Conservation (phyloP, 2,329 filamentous ascomycete genomes). For the Fusarium armeniacum region DNA sequence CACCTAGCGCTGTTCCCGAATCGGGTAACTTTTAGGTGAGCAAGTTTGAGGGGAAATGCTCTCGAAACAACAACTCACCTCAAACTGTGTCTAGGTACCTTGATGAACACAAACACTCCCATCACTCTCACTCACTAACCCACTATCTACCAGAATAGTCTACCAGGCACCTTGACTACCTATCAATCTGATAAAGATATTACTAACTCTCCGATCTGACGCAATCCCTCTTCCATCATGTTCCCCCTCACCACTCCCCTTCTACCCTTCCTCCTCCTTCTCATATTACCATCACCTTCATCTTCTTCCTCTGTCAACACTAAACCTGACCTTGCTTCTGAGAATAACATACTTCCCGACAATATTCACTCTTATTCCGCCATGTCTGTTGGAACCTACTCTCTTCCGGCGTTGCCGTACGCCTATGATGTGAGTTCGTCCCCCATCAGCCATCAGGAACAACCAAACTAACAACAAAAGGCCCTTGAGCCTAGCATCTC, state of each 20-base stretch:
- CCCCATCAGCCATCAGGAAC: background rate
- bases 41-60: conserved; percentile 49
- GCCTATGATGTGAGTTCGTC: conserved; percentile 73
- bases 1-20: conserved; percentile 44
- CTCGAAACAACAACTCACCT: conserved; percentile 23
- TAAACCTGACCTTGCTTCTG: conserved; percentile 13
- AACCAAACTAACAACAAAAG: conserved; percentile 55
- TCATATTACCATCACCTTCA: conserved; percentile 7
- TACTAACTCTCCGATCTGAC: conserved; percentile 34
- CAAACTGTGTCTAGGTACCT: conserved; percentile 27
- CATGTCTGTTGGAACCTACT: conserved; percentile 64
- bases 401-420: conserved; percentile 76
- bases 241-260: conserved; percentile 30
- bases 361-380: conserved; percentile 14
- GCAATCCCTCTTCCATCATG: conserved; percentile 35
- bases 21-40: conserved; percentile 48
- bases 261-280: conserved; percentile 43
- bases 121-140: no score
- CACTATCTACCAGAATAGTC: background rate
- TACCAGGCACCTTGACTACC: no score
- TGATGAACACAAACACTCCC: conserved; percentile 27
- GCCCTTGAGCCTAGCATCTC: conserved; percentile 82
- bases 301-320: conserved; percentile 9
- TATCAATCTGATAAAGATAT: background rate
- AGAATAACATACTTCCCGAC: background rate